Percentiles rank a stretch among this genome's conserved stretches.
These are phyloP conservation scores for Myriosclerotinia curreyana DNA, from an alignment of 2,329 filamentous ascomycete species.

Conservation along the genomic window DNA sequence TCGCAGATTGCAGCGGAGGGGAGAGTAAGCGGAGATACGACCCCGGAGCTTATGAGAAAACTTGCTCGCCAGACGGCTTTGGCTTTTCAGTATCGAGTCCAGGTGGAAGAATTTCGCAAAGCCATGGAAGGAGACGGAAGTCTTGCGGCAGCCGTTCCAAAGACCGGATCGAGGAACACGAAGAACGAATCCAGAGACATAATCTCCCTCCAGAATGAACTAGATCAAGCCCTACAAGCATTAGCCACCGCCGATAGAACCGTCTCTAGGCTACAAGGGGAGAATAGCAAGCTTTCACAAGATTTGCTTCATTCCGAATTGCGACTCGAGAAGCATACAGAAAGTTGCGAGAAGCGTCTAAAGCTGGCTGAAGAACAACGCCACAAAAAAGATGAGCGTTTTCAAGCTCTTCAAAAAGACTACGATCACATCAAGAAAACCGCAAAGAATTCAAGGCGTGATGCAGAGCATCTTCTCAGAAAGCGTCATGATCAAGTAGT, in stretches of 20 bases:
- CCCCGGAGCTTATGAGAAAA: slow-evolving; percentile 50
- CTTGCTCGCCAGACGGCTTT: slow-evolving; percentile 57
- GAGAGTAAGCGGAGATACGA: slow-evolving; percentile 45
- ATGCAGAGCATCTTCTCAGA: slow-evolving; percentile 54
- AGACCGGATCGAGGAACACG: slow-evolving; percentile 51
- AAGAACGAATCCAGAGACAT: slow-evolving; percentile 54
- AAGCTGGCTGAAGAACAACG: slow-evolving; percentile 46
- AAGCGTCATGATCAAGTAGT: slow-evolving; percentile 57
- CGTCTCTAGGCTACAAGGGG: slow-evolving; percentile 33
- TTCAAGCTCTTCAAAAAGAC: slow-evolving; percentile 50
- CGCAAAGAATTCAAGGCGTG: slow-evolving; percentile 52
- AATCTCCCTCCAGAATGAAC: slow-evolving; percentile 50
- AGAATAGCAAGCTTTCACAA: slow-evolving; percentile 36
- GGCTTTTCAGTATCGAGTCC: slow-evolving; percentile 55
- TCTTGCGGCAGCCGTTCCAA: slow-evolving; percentile 45
- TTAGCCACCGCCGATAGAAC: slow-evolving; percentile 47
- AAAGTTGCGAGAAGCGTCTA: slow-evolving; percentile 43
- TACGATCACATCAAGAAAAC: slow-evolving; percentile 54
- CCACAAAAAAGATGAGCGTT: slow-evolving; percentile 48
- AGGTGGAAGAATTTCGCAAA: slow-evolving; percentile 58
- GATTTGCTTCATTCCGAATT: slow-evolving; percentile 35
- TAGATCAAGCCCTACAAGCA: slow-evolving; percentile 51
- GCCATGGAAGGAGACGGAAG: slow-evolving; percentile 44
- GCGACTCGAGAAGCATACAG: slow-evolving; percentile 33
- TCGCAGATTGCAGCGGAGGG: slow-evolving; percentile 48